phyloP scores from a whole-genome alignment of 225 moss, liverwort and hornwort species.

The Thuidium tamariscinum region DNA sequence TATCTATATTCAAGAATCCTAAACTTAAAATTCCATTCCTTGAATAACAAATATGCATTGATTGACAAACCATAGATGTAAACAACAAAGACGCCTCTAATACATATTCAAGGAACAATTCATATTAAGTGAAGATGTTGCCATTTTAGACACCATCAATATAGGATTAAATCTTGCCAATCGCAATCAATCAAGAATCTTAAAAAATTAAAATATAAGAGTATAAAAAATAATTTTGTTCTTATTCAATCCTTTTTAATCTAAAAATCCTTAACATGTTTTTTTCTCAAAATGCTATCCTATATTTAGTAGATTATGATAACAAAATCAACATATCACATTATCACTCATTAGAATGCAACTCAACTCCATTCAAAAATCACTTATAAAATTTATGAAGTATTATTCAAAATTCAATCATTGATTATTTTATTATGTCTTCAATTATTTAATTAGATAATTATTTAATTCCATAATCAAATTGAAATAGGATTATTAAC shows the following conservation, averaged over 20 bases:
- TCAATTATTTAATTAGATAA: not conserved
- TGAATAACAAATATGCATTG: not conserved
- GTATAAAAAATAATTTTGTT: no score
- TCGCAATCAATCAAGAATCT: not conserved
- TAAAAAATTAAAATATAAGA: no score
- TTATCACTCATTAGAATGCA: not conserved
- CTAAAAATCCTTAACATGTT: rapidly evolving
- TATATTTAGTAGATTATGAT: no score
- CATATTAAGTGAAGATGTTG: not conserved
- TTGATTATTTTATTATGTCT: no score
- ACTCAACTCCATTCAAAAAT: not conserved
- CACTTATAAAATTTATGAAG: not conserved
- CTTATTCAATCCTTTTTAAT: not conserved
- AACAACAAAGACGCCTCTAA: no score
- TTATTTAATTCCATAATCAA: no score
- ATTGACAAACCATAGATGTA: not conserved
- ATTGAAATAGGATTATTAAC: not conserved
- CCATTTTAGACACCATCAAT: not conserved
- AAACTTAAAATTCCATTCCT: not conserved
- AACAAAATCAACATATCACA: no score
- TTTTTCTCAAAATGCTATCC: no score
- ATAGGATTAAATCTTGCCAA: not conserved
- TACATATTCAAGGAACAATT: not conserved
- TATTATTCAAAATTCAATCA: not conserved
- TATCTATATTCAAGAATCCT: rapidly evolving